Evolutionary conservation across 495 filamentous ascomycete species (phyloP), one percentile per base, ranked within the genome.

Genomic region (Aspergillus sparsus): DNA sequence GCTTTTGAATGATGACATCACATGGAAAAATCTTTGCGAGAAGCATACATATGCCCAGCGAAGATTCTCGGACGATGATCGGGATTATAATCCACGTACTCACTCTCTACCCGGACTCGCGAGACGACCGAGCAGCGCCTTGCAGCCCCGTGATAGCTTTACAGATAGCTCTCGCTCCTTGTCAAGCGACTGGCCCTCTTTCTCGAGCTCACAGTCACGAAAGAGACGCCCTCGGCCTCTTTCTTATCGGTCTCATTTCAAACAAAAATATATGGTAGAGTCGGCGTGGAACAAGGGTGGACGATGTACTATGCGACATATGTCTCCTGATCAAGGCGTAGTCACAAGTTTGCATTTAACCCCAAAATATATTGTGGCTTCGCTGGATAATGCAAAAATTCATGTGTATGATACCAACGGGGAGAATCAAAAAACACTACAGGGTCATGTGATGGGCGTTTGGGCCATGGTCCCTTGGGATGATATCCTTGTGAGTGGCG

Each of bases 381-480:
- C 94, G 45, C 81, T 98, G 59, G 95, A 98, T 76, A 98, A 97
- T 76, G 94, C 94, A 52, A 97, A 93, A 73, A 98, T 98, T 41
- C 95, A 98, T 72, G 91, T 98, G 7, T 98, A 97, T 71, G 90
- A 98, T 74, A 90, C 91, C 10, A 86, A 94, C 61, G 94, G 94
- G 31, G 85, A 89, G 57, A 85, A 90, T 57, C 88, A 92, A 69
- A 92, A 90, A 72, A 97, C 92, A 3, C 81, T 98, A 12, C 87
- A 92, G 67, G 94, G 94, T 32, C 94, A 98, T 74, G 89, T 97
- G 39, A 98, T 98, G 94, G 94, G 94, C 36, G 94, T 98, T 41
- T 98, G 94, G 94, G 94, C 94, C 16, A 98, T 98, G 93, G 92
- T 98, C 55, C 95, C 94, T 12, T 96, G 93, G 90, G 95, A 89